Base-by-base conservation (phyloP, 768 basidiomycete species). In the Leucosporidium yakuticum region DNA sequence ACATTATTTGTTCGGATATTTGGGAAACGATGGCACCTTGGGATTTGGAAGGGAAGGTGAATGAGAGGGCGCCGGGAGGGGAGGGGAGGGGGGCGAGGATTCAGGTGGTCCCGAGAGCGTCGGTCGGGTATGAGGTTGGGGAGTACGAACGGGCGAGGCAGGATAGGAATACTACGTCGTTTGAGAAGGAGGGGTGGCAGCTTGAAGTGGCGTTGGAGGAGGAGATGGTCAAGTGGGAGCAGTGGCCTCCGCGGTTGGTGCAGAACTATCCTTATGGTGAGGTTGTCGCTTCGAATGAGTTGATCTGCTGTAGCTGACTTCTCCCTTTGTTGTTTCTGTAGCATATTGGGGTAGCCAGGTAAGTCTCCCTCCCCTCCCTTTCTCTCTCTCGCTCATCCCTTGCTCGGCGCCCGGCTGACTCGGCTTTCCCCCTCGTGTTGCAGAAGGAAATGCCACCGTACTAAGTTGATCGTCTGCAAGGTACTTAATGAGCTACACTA, bases 151-250 rank as follows among this genome's bases (percentile, higher is more conserved):
- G 14, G 55, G 49, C 50, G 39, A 32, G 66, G 31, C 12, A 51
- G 60, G 66, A 67, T 20, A 20, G 60, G 31, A 62, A 62, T 34
- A 62, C 66, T 48, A 58, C 66, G 60, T 60, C 60, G 54, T 57
- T 61, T 17, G 65, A 61, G 60, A 29, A 32, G 7, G 63, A 58
- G 1, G 60, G 60, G 17, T 21, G 32, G 56, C 56, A 64, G 48
- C 32, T 19, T 23, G 25, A 23, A 23, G 31, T 12, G 56, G 44
- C 17, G 51, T 29, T 34, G 55, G 55, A 39, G 31, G 29, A 44
- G 55, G 64, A 65, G 58, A 53, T 65, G 64, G 39, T 65, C 23
- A 50, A 60, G 25, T 65, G 64, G 64, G 20, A 54, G 25, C 34
- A 17, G 47, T 65, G 58, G 57, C 64, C 64, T 50, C 64, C 64